Evolutionary conservation across 1,284 basidiomycete species (phyloP), one percentile per base, ranked within the genome.

Genomic region (Irpex sp.): DNA sequence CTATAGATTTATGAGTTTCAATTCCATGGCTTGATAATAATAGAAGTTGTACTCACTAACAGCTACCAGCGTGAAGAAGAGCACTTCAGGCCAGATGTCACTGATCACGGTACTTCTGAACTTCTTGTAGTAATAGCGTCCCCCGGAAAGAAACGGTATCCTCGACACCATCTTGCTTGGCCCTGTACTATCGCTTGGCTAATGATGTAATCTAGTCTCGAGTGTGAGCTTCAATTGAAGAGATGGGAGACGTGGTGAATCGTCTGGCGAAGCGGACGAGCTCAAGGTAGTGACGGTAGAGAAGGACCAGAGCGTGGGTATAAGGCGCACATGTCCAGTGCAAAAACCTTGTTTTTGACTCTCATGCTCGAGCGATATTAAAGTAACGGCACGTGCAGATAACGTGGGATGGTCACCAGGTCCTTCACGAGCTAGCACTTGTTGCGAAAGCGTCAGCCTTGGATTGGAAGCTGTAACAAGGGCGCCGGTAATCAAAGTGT

Each of bases 61-160:
- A 17, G 83, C 82, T 36, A 87, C 70, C 7, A 79, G 68, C 0
- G 79, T 77, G 73, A 86, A 87, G 73, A 87, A 83, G 0, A 80
- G 17, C 19, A 83, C 80, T 66, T 87, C 84, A 4, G 82, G 84
- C 84, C 84, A 88, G n/a, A 87, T 84, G 68, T 86, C 84, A 69
- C 85, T 85, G 57, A 87, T 76, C 63, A 87, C 83, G 0, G 85
- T 87, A 4, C 85, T 84, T 64, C 82, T 77, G 71, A 87, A 84
- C 68, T 81, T 83, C 70, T 82, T 83, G 57, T 79, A 58, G 54
- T 65, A 69, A 61, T 64, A 68, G 6, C 39, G 39, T 43, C 61
- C 54, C 59, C 68, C 68, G 21, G 64, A 58, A 65, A 74, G 72
- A 11, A 73, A 65, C 15, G 72, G 72, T 56, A 72, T 73, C 37